phyloP scores from a whole-genome alignment of 148 eudicot genomes.

The Fagopyrum tataricum region DNA sequence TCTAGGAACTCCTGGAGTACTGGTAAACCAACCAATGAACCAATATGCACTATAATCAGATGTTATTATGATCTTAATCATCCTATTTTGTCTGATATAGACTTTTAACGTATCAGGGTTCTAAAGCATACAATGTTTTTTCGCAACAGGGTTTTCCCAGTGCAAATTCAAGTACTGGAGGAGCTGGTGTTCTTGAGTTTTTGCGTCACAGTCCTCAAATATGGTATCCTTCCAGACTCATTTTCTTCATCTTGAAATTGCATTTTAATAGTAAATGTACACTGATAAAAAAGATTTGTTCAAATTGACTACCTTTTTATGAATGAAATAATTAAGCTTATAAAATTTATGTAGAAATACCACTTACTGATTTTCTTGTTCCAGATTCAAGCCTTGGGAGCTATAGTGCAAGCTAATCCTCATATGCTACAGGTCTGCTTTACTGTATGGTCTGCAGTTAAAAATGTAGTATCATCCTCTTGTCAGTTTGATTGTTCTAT shows the following conservation, averaged over 20 bases:
- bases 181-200: conserved; percentile 69
- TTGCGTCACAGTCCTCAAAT: conserved; percentile 75
- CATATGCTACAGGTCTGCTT: conserved; percentile 33
- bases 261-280: not conserved
- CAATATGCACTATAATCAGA: not conserved
- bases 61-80: too few species aligned
- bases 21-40: too few species aligned
- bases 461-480: not conserved
- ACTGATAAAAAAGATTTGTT: too few species aligned
- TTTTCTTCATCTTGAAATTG: not conserved
- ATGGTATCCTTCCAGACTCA: not conserved
- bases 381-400: conserved; percentile 86
- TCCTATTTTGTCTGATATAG: not conserved
- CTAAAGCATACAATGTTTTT: not conserved
- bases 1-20: too few species aligned
- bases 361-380: too few species aligned
- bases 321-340: too few species aligned
- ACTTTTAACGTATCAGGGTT: conserved; percentile 44
- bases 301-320: too few species aligned
- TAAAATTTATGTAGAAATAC: too few species aligned
- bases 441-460: too few species aligned
- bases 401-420: conserved; percentile 79
- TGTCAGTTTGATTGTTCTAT: not conserved
- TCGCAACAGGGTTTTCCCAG: conserved; percentile 55
- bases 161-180: conserved; percentile 52